phyloP scores from a whole-genome alignment of 2,329 filamentous ascomycete genomes.

The Camillea tinctor region DNA sequence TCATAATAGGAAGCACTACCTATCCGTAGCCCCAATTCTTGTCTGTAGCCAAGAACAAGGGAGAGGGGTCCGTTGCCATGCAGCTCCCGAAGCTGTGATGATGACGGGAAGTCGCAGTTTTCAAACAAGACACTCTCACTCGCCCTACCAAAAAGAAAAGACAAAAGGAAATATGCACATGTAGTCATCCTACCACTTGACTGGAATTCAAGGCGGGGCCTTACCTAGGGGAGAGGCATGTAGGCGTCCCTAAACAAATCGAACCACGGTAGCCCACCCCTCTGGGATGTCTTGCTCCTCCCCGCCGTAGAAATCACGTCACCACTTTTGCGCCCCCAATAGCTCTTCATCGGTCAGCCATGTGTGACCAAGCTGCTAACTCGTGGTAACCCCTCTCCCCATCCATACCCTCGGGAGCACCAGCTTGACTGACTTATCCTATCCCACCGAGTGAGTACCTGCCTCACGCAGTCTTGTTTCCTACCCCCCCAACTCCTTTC shows the following conservation, averaged over 20 bases:
- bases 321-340: background rate
- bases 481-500: no score
- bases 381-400: background rate
- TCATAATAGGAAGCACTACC: no score
- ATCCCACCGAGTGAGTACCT: no score
- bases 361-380: background rate
- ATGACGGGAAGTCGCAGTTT: background rate
- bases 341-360: background rate
- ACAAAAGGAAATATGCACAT: no score
- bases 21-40: no score
- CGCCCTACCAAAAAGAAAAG: no score
- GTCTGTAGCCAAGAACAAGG: background rate
- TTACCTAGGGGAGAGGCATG: background rate
- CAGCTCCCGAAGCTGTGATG: background rate
- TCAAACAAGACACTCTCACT: background rate
- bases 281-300: slow-evolving; percentile 3
- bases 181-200: background rate
- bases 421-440: background rate
- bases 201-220: background rate
- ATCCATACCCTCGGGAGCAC: background rate
- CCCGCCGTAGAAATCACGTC: slow-evolving; percentile 22
- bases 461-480: no score
- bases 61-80: no score
- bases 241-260: no score
- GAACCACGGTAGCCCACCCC: no score